These are phyloP conservation scores for Saccharomyces uvarum DNA, from an alignment of 1,139 yeast genomes.

Conservation along the genomic window DNA sequence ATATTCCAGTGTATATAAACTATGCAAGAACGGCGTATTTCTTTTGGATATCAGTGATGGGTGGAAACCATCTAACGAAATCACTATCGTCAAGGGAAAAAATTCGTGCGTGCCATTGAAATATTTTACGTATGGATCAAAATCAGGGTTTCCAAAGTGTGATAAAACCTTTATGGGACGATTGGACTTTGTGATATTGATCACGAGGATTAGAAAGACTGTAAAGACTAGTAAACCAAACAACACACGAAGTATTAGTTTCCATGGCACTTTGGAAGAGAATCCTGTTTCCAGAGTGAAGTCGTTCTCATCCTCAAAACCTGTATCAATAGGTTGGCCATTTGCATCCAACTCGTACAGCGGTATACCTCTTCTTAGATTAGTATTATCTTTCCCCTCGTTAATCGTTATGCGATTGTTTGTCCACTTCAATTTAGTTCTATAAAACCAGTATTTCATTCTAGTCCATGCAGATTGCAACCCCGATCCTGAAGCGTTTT, in stretches of 20 bases:
- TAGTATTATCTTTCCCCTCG: not conserved
- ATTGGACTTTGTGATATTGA: slow-evolving; percentile 6
- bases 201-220: not conserved
- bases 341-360: slow-evolving; percentile 19
- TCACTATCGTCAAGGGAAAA: slow-evolving; percentile 3
- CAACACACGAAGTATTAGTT: not conserved
- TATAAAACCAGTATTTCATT: not conserved
- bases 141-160: slow-evolving; percentile 3
- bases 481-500: not conserved
- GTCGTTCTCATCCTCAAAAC: not conserved
- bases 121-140: slow-evolving; percentile 31
- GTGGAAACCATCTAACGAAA: slow-evolving; percentile 4
- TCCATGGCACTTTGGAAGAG: not conserved
- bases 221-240: not conserved
- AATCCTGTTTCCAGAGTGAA: not conserved
- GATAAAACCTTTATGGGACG: slow-evolving; percentile 2
- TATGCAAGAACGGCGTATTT: slow-evolving; percentile 3
- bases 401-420: not conserved
- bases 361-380: slow-evolving; percentile 25
- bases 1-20: not conserved
- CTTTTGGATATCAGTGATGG: slow-evolving; percentile 1
- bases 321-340: slow-evolving; percentile 10
- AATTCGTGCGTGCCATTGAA: slow-evolving; percentile 4
- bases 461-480: not conserved
- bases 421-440: not conserved